Evolutionary conservation across 2,329 filamentous ascomycete species (phyloP).

Genomic region (Botrytis fragariae): DNA sequence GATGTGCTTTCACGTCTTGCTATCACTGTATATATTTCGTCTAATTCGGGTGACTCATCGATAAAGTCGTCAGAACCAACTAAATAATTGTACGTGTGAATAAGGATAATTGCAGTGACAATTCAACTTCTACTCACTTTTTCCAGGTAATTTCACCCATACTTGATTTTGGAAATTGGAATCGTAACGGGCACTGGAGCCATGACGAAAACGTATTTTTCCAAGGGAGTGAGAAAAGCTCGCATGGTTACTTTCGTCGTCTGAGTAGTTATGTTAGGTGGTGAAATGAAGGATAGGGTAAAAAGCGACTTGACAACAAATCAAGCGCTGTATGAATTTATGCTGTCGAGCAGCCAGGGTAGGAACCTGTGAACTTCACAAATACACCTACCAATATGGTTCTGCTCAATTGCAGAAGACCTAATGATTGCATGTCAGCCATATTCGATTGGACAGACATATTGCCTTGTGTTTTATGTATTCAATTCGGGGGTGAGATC

Average conservation of each 20-base stretch:
- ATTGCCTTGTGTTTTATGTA: not conserved
- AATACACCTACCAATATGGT: constrained; percentile 9
- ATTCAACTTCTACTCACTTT: constrained; percentile 27
- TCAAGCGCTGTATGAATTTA: not conserved
- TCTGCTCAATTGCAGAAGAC: constrained; percentile 17
- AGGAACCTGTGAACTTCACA: not conserved
- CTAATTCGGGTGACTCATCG: constrained; percentile 27
- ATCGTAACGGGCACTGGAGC: constrained; percentile 39
- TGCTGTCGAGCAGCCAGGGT: not conserved
- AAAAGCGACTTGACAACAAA: not conserved
- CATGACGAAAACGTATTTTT: constrained; percentile 36
- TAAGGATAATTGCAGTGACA: not conserved
- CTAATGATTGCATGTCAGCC: constrained; percentile 2
- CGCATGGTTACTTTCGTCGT: constrained; percentile 3
- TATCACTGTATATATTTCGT: constrained; percentile 25
- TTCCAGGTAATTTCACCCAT: constrained; percentile 36
- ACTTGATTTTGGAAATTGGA: constrained; percentile 37
- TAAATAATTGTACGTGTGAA: constrained; percentile 13
- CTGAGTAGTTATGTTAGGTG: not conserved
- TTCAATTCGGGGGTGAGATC: not conserved
- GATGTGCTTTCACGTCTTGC: constrained; percentile 10
- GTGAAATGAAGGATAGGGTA: not conserved
- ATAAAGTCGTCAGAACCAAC: constrained; percentile 29
- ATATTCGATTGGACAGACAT: not conserved
- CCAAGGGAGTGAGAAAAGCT: constrained; percentile 14